Base-by-base conservation (phyloP, 2,329 filamentous ascomycete genomes). In the Cadophora luteo-olivacea region DNA sequence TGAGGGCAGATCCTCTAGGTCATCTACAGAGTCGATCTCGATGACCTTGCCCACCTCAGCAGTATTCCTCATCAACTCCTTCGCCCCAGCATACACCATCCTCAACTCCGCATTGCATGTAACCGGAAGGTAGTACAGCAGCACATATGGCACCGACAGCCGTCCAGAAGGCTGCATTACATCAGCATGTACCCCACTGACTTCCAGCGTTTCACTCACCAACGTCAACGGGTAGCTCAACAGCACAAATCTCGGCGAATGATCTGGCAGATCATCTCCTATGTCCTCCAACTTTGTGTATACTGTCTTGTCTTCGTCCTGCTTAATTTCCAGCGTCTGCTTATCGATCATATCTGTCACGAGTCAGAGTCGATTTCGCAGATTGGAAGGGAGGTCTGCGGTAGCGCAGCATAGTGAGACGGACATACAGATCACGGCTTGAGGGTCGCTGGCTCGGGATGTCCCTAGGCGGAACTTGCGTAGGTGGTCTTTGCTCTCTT, bases 51-150 rank as follows among this genome's bases (percentile, higher is more conserved):
- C 91, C n/a, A 94, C 94, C 82, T 97, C 94, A 68, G 92, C 92
- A 65, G 93, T 97, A 78, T 93, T 97, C 72, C 94, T 89, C 91
- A 98, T 94, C 79, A 98, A 82, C 82, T 99, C 96, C 81, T 97
- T 97, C 54, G 96, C 96, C 49, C 94, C 92, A 36, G 96, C 96
- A 79, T 98, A 99, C 78, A 96, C 84, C 96, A 98, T 98, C 74
- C 93, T 89, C 77, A 92, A 84, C 77, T 94, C 92, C 73, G 86
- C 88, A 79, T 97, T 97, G 82, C 93, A 96, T 61, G 95, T 97
- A 63, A 91, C 91, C 8, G 96, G 96, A 25, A 98, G 89, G 82
- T 97, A 98, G 84, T 97, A 97, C 25, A 99, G 83, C 79, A 98
- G 88, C 58, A 97, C 93, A 79, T 99, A 99, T 11, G 96, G 96